Conservation (phyloP, 2,329 filamentous ascomycete genomes). For the Aureobasidium sp. region DNA sequence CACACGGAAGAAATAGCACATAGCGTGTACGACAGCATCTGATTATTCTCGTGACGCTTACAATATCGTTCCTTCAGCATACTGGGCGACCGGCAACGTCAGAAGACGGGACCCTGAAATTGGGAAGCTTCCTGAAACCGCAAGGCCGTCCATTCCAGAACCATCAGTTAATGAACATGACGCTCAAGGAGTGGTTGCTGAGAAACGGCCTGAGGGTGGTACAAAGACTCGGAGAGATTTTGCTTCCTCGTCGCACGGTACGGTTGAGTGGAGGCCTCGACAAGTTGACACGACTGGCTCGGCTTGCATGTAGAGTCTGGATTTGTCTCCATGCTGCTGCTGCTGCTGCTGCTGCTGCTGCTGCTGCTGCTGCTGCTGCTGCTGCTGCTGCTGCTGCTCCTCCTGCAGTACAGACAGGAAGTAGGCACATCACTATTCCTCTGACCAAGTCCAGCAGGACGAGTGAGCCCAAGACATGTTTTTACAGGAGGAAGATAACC, state of each 20-base stretch:
- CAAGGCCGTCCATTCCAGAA: slow-evolving; percentile 2
- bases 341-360: too few relatives aligned
- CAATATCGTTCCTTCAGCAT: not conserved
- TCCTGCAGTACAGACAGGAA: not conserved
- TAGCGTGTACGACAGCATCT: slow-evolving; percentile 1
- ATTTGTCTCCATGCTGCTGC: not conserved
- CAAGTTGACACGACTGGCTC: slow-evolving; percentile 1
- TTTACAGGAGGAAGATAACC: not conserved
- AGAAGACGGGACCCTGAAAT: not conserved
- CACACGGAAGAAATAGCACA: not conserved
- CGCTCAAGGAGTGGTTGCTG: slow-evolving; percentile 4
- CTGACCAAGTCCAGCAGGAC: not conserved
- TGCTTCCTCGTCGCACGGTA: slow-evolving; percentile 8
- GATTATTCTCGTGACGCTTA: not conserved
- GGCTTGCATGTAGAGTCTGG: slow-evolving; percentile 1
- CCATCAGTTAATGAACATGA: not conserved
- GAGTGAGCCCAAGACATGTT: not conserved
- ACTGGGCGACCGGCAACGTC: not conserved
- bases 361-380: too few relatives aligned
- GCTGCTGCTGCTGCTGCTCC: not conserved
- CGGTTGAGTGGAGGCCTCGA: slow-evolving; percentile 1
- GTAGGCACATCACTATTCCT: not conserved
- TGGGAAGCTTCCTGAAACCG: slow-evolving; percentile 7
- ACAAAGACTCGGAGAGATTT: slow-evolving; percentile 11
- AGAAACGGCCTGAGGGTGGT: slow-evolving; percentile 10